These are phyloP conservation scores for Ganoderma lucidum DNA, from an alignment of 1,284 basidiomycete genomes.

Conservation along the genomic window DNA sequence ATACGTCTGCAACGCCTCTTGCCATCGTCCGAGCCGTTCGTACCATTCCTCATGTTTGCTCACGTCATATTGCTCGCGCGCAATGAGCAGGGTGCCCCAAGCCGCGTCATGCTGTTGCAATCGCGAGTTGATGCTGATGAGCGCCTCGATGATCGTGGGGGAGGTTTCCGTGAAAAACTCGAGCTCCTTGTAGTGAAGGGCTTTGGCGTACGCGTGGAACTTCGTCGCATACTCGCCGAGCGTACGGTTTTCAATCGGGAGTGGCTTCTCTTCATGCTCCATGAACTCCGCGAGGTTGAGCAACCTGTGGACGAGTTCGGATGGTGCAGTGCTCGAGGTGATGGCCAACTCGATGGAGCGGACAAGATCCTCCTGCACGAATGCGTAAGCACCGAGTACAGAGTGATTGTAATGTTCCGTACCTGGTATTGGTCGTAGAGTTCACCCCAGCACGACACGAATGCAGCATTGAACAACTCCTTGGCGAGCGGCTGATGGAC, in stretches of 20 bases:
- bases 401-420: neutral
- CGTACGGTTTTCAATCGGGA: conserved; percentile 94
- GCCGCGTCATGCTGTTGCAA: conserved; percentile 97
- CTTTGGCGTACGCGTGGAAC: conserved; percentile 97
- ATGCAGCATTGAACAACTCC: conserved; percentile 98
- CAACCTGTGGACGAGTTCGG: conserved; percentile 93
- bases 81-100: conserved; percentile 92
- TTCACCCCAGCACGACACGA: conserved; percentile 98
- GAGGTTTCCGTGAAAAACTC: conserved; percentile 95
- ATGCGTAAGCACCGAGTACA: neutral
- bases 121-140: conserved; percentile 98
- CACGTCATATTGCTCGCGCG: conserved; percentile 86
- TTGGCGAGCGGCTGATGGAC: conserved; percentile 92
- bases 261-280: conserved; percentile 98
- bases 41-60: conserved; percentile 97
- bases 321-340: conserved; percentile 80
- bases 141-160: conserved; percentile 89
- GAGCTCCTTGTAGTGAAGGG: conserved; percentile 98
- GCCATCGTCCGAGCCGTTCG: conserved; percentile 96
- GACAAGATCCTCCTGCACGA: conserved; percentile 88
- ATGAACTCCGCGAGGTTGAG: conserved; percentile 99
- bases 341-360: conserved; percentile 92
- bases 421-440: conserved; percentile 97
- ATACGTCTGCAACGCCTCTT: conserved; percentile 91
- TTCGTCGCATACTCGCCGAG: conserved; percentile 95